Conservation (phyloP, 2,329 filamentous ascomycete genomes). For the Knufia fluminis region DNA sequence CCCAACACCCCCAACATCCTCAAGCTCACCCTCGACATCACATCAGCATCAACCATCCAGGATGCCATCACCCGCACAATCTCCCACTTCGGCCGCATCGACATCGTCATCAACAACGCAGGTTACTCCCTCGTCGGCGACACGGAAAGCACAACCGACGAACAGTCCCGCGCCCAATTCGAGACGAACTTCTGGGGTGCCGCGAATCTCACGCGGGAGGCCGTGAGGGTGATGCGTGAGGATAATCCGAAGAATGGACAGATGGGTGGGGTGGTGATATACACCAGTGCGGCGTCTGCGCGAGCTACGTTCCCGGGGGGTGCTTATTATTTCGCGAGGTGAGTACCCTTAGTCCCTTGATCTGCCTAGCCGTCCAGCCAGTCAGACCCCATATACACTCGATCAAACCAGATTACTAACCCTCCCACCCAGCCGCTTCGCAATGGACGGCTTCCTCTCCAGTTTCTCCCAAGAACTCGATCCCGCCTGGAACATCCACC, state of each 20-base stretch:
- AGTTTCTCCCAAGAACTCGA: constrained; percentile 61
- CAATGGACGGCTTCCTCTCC: constrained; percentile 65
- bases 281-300: constrained; percentile 45
- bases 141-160: constrained; percentile 17
- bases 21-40: constrained; percentile 42
- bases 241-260: constrained; percentile 18
- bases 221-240: constrained; percentile 20
- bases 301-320: constrained; percentile 28
- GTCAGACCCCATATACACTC: too few relatives aligned
- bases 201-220: constrained; percentile 38
- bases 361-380: not conserved
- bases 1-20: constrained; percentile 33
- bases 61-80: constrained; percentile 28
- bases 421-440: constrained; percentile 58
- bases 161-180: constrained; percentile 10
- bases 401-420: too few relatives aligned
- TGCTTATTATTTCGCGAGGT: constrained; percentile 29
- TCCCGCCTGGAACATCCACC: constrained; percentile 53
- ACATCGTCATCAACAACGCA: constrained; percentile 22
- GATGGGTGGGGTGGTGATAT: constrained; percentile 46
- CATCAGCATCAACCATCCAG: constrained; percentile 30
- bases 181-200: constrained; percentile 53
- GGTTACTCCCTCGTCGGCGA: constrained; percentile 21
- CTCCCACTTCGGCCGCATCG: constrained; percentile 27
- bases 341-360: not conserved